Evolutionary conservation across 106 monocot species (phyloP).

Genomic region (Acanthochlamys bracteata): DNA sequence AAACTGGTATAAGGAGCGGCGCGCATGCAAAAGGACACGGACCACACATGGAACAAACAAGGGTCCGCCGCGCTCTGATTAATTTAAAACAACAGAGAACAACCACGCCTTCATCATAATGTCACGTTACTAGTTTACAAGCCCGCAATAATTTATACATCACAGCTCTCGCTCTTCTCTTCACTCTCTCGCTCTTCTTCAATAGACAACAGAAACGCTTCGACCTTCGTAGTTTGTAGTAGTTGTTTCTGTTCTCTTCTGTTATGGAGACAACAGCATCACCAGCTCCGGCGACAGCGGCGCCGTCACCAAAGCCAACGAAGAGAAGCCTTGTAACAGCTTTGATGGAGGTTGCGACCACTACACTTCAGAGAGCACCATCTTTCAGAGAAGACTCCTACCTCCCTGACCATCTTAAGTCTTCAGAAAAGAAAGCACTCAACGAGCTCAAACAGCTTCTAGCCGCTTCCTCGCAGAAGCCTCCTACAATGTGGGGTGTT

Average conservation of each 20-base stretch:
- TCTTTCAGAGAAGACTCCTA: conserved; percentile 90
- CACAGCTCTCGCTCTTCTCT: not conserved
- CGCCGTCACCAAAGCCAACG: conserved; percentile 16
- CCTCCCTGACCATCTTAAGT: conserved; percentile 32
- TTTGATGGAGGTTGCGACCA: conserved; percentile 36
- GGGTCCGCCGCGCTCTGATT: too few relatives aligned
- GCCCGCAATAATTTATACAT: not conserved
- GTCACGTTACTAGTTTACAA: not conserved
- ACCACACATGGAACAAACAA: too few relatives aligned
- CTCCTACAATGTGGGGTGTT: conserved; percentile 19
- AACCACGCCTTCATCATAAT: not conserved
- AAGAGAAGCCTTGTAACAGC: conserved; percentile 38
- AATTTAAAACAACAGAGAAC: too few relatives aligned
- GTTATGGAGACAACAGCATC: not conserved
- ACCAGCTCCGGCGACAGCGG: not conserved
- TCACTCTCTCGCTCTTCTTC: not conserved
- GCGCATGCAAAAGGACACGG: too few relatives aligned
- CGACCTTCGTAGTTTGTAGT: not conserved
- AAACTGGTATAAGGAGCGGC: too few relatives aligned
- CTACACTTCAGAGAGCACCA: conserved; percentile 23
- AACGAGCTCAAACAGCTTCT: conserved; percentile 31
- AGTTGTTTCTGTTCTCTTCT: not conserved
- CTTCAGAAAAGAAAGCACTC: conserved; percentile 29
- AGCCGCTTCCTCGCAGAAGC: not conserved
- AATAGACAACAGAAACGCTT: not conserved